These are phyloP conservation scores for Capsicum chinense DNA, from an alignment of 257 asterid genomes.

Conservation along the genomic window DNA sequence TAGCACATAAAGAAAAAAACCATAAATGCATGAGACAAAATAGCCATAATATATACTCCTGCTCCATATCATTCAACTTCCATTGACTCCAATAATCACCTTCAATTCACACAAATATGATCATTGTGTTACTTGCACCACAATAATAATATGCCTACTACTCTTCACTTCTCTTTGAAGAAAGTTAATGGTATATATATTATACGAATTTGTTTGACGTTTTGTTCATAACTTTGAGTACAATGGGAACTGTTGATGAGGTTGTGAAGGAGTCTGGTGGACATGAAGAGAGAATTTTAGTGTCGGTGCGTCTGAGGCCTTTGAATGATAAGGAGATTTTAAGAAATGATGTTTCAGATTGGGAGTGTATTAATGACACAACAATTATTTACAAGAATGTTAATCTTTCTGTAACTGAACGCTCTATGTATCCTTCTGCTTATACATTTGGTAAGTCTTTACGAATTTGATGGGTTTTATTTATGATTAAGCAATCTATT, in stretches of 20 bases:
- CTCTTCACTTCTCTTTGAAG: slow-evolving; percentile 21
- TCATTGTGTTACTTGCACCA: neutral
- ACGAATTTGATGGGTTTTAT: neutral
- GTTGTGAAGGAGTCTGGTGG: slow-evolving; percentile 36
- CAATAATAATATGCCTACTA: slow-evolving; percentile 5
- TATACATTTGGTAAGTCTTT: slow-evolving; percentile 77
- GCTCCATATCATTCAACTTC: slow-evolving; percentile 44
- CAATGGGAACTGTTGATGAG: slow-evolving; percentile 39
- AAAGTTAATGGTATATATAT: neutral
- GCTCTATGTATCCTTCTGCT: slow-evolving; percentile 84
- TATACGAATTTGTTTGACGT: neutral
- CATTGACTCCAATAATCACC: slow-evolving; percentile 50
- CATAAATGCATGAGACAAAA: slow-evolving; percentile 68
- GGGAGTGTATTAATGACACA: slow-evolving; percentile 90
- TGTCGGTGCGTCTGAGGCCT: slow-evolving; percentile 94
- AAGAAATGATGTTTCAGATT: slow-evolving; percentile 84
- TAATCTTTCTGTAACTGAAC: slow-evolving; percentile 67
- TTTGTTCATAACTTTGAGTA: neutral
- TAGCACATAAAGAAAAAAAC: slow-evolving; percentile 19
- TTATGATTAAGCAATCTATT: too few species aligned
- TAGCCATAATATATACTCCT: slow-evolving; percentile 26
- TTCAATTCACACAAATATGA: slow-evolving; percentile 32
- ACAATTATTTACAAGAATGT: slow-evolving; percentile 79
- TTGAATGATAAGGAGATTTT: slow-evolving; percentile 71
- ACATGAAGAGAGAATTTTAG: slow-evolving; percentile 75